Evolutionary conservation across 371 early-diverging fungal genomes (phyloP).

Genomic region (Mucor sp.): DNA sequence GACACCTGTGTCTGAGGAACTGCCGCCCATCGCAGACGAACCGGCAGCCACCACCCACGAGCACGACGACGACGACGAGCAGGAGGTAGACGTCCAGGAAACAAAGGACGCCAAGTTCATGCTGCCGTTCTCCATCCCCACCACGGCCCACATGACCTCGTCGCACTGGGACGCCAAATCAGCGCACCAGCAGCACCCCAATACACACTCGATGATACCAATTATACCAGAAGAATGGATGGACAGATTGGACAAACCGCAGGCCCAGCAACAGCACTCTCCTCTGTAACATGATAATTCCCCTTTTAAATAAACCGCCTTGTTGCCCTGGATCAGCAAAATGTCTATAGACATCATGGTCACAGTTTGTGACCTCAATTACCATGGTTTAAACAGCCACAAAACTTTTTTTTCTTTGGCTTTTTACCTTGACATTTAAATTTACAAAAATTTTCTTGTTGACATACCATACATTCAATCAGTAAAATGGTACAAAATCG

Average conservation of each 20-base stretch:
- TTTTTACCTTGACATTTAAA: neutral
- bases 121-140: slow-evolving; percentile 59
- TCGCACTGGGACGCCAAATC: slow-evolving; percentile 1
- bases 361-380: neutral
- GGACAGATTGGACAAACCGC: slow-evolving; percentile 34
- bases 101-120: slow-evolving; percentile 52
- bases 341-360: neutral
- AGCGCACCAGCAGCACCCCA: neutral
- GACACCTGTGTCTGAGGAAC: slow-evolving; percentile 12
- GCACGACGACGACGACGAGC: slow-evolving; percentile 33
- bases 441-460: neutral
- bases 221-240: slow-evolving; percentile 46
- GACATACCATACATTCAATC: neutral
- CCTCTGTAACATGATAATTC: neutral
- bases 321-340: neutral
- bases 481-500: slow-evolving; percentile 38
- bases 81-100: slow-evolving; percentile 47
- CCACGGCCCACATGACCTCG: slow-evolving; percentile 37
- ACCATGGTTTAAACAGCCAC: neutral
- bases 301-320: neutral
- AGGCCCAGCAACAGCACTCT: neutral
- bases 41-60: neutral
- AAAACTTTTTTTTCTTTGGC: neutral
- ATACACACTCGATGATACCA: slow-evolving; percentile 28
- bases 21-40: neutral